Evolutionary conservation across 306 rosid genomes (phyloP), one percentile per base, ranked within the genome.

Genomic region (Medicago ruthenica): DNA sequence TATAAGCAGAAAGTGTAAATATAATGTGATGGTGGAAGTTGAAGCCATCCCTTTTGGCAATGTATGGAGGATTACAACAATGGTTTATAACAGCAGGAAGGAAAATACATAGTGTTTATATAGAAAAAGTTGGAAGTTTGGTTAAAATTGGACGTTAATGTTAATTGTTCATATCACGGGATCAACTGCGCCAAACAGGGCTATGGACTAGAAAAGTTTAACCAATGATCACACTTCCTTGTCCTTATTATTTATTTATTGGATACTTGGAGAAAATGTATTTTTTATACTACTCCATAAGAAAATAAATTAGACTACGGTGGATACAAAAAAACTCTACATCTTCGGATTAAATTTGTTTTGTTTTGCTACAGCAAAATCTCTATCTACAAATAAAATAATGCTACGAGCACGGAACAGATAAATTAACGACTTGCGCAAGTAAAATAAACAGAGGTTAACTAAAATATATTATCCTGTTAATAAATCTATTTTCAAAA

Each of bases 41-140:
- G 24, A 74, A 60, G 77, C 81, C 92, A 86, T 85, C 12, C 6
- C 24, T 54, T 53, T 63, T 18, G 15, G 59, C 48, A 16, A 8
- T 59, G 16, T 61, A n/a, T 61, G 12, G 6, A 7, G 5, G n/a
- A 16, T 7, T 27, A 7, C 3, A 18, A 3, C 1, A 18, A 60
- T 61, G 6, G 15, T 57, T 61, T n/a, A 60, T 31, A 4, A 31
- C 18, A 18, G 7, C 5, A 12, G 11, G 2, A 8, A 12, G 11
- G 2, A 8, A 31, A 31, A 8, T 61, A 1, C 3, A 31, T 61
- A 3, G 67, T 61, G 67, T 31, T 61, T 61, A 61, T 61, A 61
- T 61, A 61, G 12, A 14, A 31, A 21, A 61, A 61, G 44, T 61
- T 8, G 67, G 44, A 61, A 61, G 15, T 11, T 64, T 64, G 24